Base-by-base conservation (phyloP, 805 yeast genomes). In the Saturnispora hagleri region DNA sequence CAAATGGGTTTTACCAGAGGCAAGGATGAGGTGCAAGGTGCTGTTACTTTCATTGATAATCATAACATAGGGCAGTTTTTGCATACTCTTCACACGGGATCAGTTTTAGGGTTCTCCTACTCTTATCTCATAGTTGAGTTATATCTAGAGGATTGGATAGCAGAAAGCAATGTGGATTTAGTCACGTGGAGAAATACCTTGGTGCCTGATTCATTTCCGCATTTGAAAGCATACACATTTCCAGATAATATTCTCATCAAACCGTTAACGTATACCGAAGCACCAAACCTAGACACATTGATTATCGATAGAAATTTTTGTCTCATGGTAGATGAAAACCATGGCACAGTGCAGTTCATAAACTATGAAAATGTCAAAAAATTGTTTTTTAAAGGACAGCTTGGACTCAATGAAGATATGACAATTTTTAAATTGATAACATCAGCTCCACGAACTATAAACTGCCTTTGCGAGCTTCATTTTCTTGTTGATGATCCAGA, bases 371-470 rank as follows among this genome's bases (percentile, higher is more conserved):
- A 55, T 4, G 52, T 66, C 7, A 51, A 51, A 17, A 46, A 45
- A 13, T 35, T 66, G 3, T 60, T 58, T 22, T 56, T 66, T 40
- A 54, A 57, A 17, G 68, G 67, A 3, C 58, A 55, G n/a, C 48
- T 66, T n/a, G 67, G 62, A 1, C 53, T 52, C n/a, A 66, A 66
- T 53, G 70, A 66, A 54, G 70, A 66, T 53, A 60, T 66, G 64
- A 61, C 66, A 5, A 59, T 66, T 6, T 66, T 60, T 48, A 57
- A 60, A 47, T 48, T 66, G 18, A 34, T 66, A 17, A 66, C 69
- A 1, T 59, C 57, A 22, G 59, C 49, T 40, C 68, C 68, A 3
- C 60, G 58, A 13, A 51, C 60, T 53, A 53, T 66, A 17, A 56
- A 55, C 31, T 52, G 59, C 18, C 50, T 66, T 26, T 51, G 49